Conservation (phyloP, 2,329 filamentous ascomycete genomes). For the Phialophora tarda region DNA sequence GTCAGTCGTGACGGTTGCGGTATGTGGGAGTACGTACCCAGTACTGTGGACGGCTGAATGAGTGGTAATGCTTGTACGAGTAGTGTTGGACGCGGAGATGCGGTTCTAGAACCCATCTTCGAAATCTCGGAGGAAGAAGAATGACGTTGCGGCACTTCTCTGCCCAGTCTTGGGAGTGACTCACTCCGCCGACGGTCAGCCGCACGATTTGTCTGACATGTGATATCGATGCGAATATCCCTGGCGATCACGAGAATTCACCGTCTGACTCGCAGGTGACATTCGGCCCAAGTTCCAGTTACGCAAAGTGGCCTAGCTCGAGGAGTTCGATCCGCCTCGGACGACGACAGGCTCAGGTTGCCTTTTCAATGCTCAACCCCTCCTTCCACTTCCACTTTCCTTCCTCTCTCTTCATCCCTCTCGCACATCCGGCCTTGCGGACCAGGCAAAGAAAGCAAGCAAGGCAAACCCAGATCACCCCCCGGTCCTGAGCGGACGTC, state of each 20-base stretch:
- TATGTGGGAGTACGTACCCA: constrained; percentile 13
- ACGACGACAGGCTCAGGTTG: constrained; percentile 10
- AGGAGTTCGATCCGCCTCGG: constrained; percentile 22
- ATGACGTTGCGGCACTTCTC: neutral
- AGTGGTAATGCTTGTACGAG: too few species aligned
- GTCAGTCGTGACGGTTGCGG: constrained; percentile 11
- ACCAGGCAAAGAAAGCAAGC: constrained; percentile 25
- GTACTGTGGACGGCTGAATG: too few species aligned
- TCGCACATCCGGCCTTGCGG: constrained; percentile 23
- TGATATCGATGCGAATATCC: neutral
- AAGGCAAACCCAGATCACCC: constrained; percentile 13
- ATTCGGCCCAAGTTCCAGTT: constrained; percentile 20
- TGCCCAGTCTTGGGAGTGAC: neutral
- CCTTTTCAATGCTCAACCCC: constrained; percentile 11
- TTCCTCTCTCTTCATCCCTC: constrained; percentile 11
- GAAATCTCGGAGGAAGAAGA: too few species aligned
- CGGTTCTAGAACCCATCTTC: neutral
- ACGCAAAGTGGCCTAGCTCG: constrained; percentile 23
- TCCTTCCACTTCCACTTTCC: constrained; percentile 23
- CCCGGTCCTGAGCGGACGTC: constrained; percentile 15
- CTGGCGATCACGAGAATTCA: neutral
- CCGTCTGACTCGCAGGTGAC: neutral
- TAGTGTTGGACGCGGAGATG: neutral
- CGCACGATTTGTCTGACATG: neutral
- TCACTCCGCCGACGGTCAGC: neutral